Conservation (phyloP, 2,329 filamentous ascomycete species). For the Claviceps sp. region DNA sequence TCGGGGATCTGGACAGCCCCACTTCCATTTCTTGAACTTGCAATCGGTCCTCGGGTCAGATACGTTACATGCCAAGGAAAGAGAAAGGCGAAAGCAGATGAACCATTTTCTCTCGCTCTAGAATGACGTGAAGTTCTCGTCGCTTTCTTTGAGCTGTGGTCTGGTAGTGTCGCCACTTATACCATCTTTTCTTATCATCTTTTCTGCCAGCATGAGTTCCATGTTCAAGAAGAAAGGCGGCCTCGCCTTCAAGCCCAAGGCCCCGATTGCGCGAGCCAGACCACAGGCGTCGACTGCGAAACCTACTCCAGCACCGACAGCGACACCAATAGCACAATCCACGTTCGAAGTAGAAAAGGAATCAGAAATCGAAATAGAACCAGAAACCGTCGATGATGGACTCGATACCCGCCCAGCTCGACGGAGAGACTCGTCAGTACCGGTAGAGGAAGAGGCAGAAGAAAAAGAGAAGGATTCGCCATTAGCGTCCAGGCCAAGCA, state of each 20-base stretch:
- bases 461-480: slow-evolving; percentile 1
- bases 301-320: slow-evolving; percentile 1
- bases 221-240: slow-evolving; percentile 55
- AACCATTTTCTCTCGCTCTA: not conserved
- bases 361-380: not conserved
- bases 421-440: not conserved
- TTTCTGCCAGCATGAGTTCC: slow-evolving; percentile 39
- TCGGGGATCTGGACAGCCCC: not conserved
- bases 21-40: slow-evolving; percentile 1
- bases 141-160: not conserved
- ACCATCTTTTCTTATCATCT: not conserved
- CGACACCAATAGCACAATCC: slow-evolving; percentile 2
- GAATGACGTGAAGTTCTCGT: not conserved
- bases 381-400: not conserved
- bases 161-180: not conserved
- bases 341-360: slow-evolving; percentile 1
- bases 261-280: slow-evolving; percentile 34
- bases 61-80: not conserved
- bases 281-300: slow-evolving; percentile 5
- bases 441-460: not conserved
- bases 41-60: not conserved
- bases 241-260: slow-evolving; percentile 58
- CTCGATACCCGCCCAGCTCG: not conserved
- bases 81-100: too few relatives aligned
- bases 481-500: not conserved